Base-by-base conservation (phyloP, 176 grass and related monocot genomes). In the Carex pumila region DNA sequence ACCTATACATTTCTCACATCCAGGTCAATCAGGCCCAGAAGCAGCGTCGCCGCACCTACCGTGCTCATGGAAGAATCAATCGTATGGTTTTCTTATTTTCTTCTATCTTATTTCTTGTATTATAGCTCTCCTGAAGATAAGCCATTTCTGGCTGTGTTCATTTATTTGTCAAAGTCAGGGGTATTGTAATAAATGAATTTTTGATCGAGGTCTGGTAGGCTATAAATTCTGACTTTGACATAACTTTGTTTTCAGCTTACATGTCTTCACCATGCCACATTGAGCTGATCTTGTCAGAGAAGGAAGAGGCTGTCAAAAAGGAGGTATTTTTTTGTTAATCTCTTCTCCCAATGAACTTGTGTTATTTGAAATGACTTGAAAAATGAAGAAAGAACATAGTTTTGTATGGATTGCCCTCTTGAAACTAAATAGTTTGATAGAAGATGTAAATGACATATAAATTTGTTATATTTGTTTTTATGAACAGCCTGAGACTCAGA, bases 251-350 rank as follows among this genome's bases (percentile, higher is more conserved):
- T 71, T 29, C 87, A 93, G 91, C 91, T 80, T 96, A 96, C 83
- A 96, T 93, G 94, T 96, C 94, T 31, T 91, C 91, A 12, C 91
- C 90, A 15, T 95, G 91, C 88, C 93, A 95, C 80, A 91, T 95
- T 15, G 93, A 95, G 80, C 34, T 93, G 75, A 91, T 96, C 52
- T 13, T 96, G 85, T 91, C 89, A 65, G 94, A 96, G 91, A 93
- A 96, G 83, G 94, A 96, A 89, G 94, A 96, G 64, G 66, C 91
- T 0, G 87, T 95, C 65, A 95, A 95, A 72, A 95, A 95, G 65
- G 91, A 91, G 91, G 93, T 92, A 79, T 14, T 12, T 12, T 57
- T 81, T 69, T 2, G 60, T 53, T 43, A 6, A 61, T n/a, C 4
- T n/a, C 2, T 1, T 52, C 2, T 61, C 19, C 32, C 52, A 39